phyloP scores from a whole-genome alignment of 2,329 filamentous ascomycete species.

The Cladophialophora bantiana region DNA sequence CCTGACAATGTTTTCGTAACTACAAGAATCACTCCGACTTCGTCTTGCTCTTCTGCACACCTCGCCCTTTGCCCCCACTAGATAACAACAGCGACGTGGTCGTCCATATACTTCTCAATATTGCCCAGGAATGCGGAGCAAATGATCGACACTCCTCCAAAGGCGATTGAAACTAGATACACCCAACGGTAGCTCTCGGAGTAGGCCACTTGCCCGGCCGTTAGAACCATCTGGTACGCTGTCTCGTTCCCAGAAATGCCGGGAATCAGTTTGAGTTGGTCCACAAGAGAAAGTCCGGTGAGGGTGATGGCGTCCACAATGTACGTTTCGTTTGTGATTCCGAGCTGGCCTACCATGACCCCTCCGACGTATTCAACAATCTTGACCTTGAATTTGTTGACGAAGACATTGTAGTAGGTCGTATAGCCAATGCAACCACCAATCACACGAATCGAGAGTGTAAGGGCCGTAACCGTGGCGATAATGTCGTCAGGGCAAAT shows the following conservation, averaged over 20 bases:
- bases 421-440: constrained; percentile 71
- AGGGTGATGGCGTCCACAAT: constrained; percentile 61
- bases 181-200: constrained; percentile 66
- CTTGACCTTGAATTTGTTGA: constrained; percentile 54
- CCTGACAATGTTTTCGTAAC: not conserved
- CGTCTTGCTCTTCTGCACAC: not conserved
- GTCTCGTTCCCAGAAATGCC: constrained; percentile 58
- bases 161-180: constrained; percentile 68
- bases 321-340: constrained; percentile 56
- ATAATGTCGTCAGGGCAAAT: constrained; percentile 74
- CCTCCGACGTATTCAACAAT: constrained; percentile 60
- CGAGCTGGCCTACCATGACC: constrained; percentile 56
- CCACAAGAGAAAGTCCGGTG: constrained; percentile 61
- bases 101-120: constrained; percentile 65
- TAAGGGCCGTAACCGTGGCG: constrained; percentile 71
- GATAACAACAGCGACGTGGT: constrained; percentile 63
- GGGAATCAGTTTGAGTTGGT: constrained; percentile 58
- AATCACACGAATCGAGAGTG: constrained; percentile 72
- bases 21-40: not conserved
- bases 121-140: constrained; percentile 65
- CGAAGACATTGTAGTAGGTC: constrained; percentile 61
- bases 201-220: constrained; percentile 63
- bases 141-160: constrained; percentile 64
- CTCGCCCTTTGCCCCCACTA: not conserved
- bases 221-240: constrained; percentile 60